phyloP scores from a whole-genome alignment of 1,139 yeast genomes.

The Candida frijolesensis region DNA sequence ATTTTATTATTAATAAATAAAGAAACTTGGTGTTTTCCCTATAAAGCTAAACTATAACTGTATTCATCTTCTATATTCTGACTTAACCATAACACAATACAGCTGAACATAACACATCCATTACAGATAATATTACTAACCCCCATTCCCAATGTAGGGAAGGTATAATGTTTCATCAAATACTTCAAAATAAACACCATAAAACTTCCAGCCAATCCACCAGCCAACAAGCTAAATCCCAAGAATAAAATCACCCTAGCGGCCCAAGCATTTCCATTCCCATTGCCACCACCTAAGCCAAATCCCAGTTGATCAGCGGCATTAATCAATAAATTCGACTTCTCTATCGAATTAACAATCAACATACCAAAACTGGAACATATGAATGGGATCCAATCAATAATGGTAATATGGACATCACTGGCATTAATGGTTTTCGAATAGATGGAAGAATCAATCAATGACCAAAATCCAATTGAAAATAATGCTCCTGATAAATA shows the following conservation, averaged over 20 bases:
- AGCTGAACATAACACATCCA: slow-evolving; percentile 79
- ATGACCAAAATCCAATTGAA: slow-evolving; percentile 87
- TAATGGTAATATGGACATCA: slow-evolving; percentile 80
- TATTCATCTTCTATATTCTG: slow-evolving; percentile 96
- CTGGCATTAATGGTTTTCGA: slow-evolving; percentile 87
- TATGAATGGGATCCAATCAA: slow-evolving; percentile 94
- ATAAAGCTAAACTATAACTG: slow-evolving; percentile 84
- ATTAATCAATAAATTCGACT: slow-evolving; percentile 65
- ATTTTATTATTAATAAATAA: background rate
- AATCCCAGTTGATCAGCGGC: slow-evolving; percentile 51
- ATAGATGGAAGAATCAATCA: slow-evolving; percentile 85
- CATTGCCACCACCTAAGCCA: slow-evolving; percentile 43
- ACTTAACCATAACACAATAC: slow-evolving; percentile 86
- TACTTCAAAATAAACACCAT: slow-evolving; percentile 86
- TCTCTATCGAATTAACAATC: slow-evolving; percentile 89
- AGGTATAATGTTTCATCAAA: slow-evolving; percentile 70
- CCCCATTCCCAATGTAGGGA: slow-evolving; percentile 96
- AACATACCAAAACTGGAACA: slow-evolving; percentile 90
- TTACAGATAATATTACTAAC: slow-evolving; percentile 84
- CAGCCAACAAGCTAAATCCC: slow-evolving; percentile 91
- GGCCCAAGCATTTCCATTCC: slow-evolving; percentile 75
- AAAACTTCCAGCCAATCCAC: slow-evolving; percentile 91
- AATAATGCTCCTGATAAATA: slow-evolving; percentile 76
- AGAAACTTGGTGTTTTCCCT: background rate
- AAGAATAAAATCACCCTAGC: slow-evolving; percentile 86